A percentile compares a stretch with the other conserved stretches of the same genome.
These are phyloP conservation scores for Cyclotella atomus DNA, from an alignment of 108 stramenopile genomes.

Conservation along the genomic window DNA sequence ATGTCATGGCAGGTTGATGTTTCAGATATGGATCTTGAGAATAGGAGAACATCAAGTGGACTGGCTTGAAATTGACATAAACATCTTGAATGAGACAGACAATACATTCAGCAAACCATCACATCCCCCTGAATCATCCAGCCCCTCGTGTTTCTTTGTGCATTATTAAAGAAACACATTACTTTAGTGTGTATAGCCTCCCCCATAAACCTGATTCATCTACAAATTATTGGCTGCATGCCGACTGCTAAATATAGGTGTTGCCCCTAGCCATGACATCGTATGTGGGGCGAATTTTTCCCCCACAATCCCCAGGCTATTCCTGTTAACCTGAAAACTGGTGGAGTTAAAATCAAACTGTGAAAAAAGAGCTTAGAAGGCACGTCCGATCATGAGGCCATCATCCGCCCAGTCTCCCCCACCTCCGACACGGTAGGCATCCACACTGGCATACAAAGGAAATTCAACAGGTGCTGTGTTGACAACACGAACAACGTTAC, in stretches of 20 bases:
- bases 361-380: slow-evolving; percentile 22
- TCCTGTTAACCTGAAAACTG: slow-evolving; percentile 1
- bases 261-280: background rate
- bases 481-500: slow-evolving; percentile 80
- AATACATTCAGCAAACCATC: background rate
- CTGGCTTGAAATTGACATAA: background rate
- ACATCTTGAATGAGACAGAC: background rate
- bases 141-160: too few species aligned
- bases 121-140: too few species aligned
- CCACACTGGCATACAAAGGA: slow-evolving; percentile 74
- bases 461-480: slow-evolving; percentile 87
- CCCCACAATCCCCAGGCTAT: slow-evolving; percentile 3
- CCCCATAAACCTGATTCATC: background rate
- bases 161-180: background rate
- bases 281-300: background rate
- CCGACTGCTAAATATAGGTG: slow-evolving; percentile 15
- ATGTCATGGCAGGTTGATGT: too few species aligned
- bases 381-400: slow-evolving; percentile 51
- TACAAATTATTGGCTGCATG: slow-evolving; percentile 24
- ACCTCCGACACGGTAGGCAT: slow-evolving; percentile 69
- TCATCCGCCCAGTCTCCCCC: slow-evolving; percentile 48
- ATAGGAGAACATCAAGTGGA: background rate
- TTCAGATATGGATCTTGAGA: background rate
- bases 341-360: background rate
- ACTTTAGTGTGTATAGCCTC: slow-evolving; percentile 4